Percentiles rank a stretch among this genome's conserved stretches.
phyloP scores from a whole-genome alignment of 495 filamentous ascomycete genomes.

The Xanthoparmelia taractica region DNA sequence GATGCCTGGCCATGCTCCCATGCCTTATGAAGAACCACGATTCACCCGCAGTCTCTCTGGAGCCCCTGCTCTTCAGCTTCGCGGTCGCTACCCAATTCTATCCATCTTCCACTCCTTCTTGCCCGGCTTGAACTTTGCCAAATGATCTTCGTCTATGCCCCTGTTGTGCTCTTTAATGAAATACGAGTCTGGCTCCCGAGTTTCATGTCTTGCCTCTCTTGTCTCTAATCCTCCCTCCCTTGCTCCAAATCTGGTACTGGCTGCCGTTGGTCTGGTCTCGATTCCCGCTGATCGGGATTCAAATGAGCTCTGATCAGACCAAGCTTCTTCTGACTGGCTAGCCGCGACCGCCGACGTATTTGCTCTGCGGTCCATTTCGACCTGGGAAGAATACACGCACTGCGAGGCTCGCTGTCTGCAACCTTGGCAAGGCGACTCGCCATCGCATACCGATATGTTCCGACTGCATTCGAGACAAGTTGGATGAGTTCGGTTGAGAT shows the following conservation, averaged over 20 bases:
- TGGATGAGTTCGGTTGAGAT: neutral
- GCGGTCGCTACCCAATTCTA: neutral
- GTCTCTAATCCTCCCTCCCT: neutral
- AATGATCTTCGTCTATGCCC: slow-evolving; percentile 6
- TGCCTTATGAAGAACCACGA: neutral
- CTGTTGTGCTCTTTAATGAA: slow-evolving; percentile 2
- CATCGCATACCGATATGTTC: neutral
- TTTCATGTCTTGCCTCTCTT: neutral
- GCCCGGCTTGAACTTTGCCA: slow-evolving; percentile 2
- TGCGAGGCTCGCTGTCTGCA: neutral
- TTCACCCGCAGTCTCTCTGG: neutral
- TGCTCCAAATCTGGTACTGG: neutral
- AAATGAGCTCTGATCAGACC: neutral
- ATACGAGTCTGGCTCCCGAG: slow-evolving; percentile 6
- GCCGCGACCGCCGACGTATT: neutral
- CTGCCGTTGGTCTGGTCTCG: neutral
- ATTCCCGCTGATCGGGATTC: neutral
- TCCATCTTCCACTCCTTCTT: slow-evolving; percentile 3
- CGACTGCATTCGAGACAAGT: slow-evolving; percentile 4
- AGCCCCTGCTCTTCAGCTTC: neutral
- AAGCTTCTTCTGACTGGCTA: slow-evolving; percentile 1
- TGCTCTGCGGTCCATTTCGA: neutral
- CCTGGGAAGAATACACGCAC: neutral
- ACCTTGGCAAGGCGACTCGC: neutral
- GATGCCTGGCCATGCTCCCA: neutral